Percentiles rank a stretch among this genome's conserved stretches.
phyloP scores from a whole-genome alignment of 2,329 filamentous ascomycete species.

The Colletotrichum tabaci region DNA sequence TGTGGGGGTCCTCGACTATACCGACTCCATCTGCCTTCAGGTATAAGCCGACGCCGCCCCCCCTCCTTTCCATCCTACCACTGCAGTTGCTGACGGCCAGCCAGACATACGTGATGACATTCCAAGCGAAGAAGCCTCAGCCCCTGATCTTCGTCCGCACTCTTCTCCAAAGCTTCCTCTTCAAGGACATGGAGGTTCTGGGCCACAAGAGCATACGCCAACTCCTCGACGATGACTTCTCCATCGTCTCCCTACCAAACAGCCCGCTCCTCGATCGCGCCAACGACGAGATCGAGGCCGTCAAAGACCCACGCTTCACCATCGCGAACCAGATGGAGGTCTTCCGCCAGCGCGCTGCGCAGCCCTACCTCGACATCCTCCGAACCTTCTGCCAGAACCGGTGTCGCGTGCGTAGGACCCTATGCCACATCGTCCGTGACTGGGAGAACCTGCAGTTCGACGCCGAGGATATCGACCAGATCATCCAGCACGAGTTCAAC shows the following conservation, averaged over 20 bases:
- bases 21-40: slow-evolving; percentile 78
- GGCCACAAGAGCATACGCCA: slow-evolving; percentile 79
- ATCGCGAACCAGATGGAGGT: slow-evolving; percentile 82
- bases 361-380: slow-evolving; percentile 87
- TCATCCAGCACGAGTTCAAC: slow-evolving; percentile 72
- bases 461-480: slow-evolving; percentile 81
- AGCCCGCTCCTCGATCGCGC: slow-evolving; percentile 78
- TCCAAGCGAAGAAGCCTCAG: slow-evolving; percentile 85
- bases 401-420: slow-evolving; percentile 88
- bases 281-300: slow-evolving; percentile 83
- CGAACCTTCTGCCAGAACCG: slow-evolving; percentile 91
- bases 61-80: background rate
- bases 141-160: slow-evolving; percentile 88
- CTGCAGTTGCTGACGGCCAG: background rate
- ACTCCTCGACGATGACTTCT: slow-evolving; percentile 87
- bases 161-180: slow-evolving; percentile 82
- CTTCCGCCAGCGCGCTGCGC: slow-evolving; percentile 72
- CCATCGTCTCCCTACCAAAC: slow-evolving; percentile 80
- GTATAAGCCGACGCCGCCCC: slow-evolving; percentile 56
- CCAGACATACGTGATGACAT: slow-evolving; percentile 80
- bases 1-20: slow-evolving; percentile 76
- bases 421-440: slow-evolving; percentile 85
- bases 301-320: slow-evolving; percentile 80
- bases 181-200: slow-evolving; percentile 79
- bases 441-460: slow-evolving; percentile 90